These are phyloP conservation scores for Coccomyxa sp. DNA, from an alignment of 139 green algal genomes.

Conservation along the genomic window DNA sequence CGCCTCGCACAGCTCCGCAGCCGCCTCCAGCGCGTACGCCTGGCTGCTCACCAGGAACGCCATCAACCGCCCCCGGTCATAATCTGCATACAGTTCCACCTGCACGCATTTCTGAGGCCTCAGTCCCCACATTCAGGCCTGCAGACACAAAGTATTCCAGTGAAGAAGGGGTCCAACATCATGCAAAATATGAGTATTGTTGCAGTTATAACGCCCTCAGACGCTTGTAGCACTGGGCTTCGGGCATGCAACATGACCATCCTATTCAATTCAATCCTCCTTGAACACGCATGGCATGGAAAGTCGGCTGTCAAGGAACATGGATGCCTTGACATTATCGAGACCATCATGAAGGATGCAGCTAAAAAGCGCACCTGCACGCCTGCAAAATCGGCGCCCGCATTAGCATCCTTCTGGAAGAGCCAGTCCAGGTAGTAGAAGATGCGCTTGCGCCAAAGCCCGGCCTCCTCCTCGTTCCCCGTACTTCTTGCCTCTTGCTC, in stretches of 20 bases:
- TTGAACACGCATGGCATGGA: too few relatives aligned
- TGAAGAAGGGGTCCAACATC: neutral
- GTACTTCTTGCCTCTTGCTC: neutral
- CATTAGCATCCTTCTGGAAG: slow-evolving; percentile 45
- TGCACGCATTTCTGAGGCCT: slow-evolving; percentile 19
- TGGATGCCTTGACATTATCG: too few relatives aligned
- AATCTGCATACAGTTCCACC: slow-evolving; percentile 87
- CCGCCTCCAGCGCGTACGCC: slow-evolving; percentile 76
- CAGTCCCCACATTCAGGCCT: neutral
- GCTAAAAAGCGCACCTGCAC: slow-evolving; percentile 44
- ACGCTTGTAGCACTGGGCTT: too few relatives aligned
- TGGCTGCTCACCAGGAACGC: slow-evolving; percentile 71
- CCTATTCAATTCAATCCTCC: too few relatives aligned
- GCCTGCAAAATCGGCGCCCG: slow-evolving; percentile 51
- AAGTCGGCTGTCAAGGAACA: too few relatives aligned
- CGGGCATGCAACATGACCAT: too few relatives aligned
- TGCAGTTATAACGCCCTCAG: neutral
- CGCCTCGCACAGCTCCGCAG: slow-evolving; percentile 65
- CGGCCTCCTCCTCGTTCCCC: slow-evolving; percentile 6
- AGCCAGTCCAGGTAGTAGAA: slow-evolving; percentile 71
- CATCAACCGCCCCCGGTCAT: slow-evolving; percentile 66
- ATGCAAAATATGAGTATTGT: too few relatives aligned
- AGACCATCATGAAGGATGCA: too few relatives aligned
- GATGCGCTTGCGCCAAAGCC: slow-evolving; percentile 48
- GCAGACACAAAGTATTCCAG: neutral